A percentile compares a stretch with the other conserved stretches of the same genome.
Conservation (phyloP, 768 basidiomycete species). For the Suillus fuscotomentosus region DNA sequence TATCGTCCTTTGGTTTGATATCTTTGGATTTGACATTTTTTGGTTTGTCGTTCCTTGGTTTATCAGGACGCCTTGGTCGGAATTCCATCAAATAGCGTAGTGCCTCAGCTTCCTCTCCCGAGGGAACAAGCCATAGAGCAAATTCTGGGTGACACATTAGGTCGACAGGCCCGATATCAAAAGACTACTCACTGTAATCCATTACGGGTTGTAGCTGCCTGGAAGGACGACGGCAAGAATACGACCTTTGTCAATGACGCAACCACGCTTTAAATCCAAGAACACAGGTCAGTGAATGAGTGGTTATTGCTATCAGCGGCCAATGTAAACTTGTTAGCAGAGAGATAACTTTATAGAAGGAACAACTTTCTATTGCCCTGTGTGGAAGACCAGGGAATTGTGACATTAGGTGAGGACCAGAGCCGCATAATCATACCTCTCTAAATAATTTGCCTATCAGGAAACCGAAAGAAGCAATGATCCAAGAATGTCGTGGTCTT, state of each 20-base stretch:
- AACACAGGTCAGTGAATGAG: neutral
- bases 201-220: neutral
- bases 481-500: neutral
- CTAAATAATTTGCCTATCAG: neutral
- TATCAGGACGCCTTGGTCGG: neutral
- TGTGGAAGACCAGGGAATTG: neutral
- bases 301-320: neutral
- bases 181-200: neutral
- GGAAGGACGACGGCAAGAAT: neutral
- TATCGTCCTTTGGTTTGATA: neutral
- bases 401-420: neutral
- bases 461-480: neutral
- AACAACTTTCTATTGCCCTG: neutral
- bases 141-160: neutral
- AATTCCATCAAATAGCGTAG: neutral
- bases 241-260: neutral
- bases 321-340: neutral
- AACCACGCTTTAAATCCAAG: neutral
- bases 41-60: neutral
- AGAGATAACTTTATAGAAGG: neutral
- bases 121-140: slow-evolving; percentile 2
- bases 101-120: neutral
- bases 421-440: neutral
- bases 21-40: neutral
- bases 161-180: too few species aligned